phyloP scores from a whole-genome alignment of 108 stramenopile species.

The Pseudonitzschia multistriata region DNA sequence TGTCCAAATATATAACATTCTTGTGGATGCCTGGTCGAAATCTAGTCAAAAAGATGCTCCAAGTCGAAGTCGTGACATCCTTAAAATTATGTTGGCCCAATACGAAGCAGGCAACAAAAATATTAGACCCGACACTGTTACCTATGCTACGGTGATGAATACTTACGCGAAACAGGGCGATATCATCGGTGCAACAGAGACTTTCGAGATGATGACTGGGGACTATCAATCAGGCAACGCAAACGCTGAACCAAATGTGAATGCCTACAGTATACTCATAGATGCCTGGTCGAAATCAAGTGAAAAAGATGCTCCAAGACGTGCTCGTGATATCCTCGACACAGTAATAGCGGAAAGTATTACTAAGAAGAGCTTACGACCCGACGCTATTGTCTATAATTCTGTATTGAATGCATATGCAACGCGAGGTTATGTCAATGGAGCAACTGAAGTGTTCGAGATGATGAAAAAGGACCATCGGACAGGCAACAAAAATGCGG shows the following conservation, averaged over 20 bases:
- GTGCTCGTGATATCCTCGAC: not conserved
- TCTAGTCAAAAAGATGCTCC: not conserved
- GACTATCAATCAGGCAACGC: slow-evolving; percentile 22
- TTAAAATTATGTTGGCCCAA: not conserved
- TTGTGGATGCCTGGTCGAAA: slow-evolving; percentile 16
- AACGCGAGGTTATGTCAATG: not conserved
- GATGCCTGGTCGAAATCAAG: slow-evolving; percentile 14
- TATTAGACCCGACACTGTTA: not conserved
- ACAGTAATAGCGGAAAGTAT: not conserved
- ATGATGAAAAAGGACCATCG: slow-evolving; percentile 38
- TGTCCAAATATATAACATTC: slow-evolving; percentile 25
- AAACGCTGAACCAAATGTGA: slow-evolving; percentile 18
- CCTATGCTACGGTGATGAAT: slow-evolving; percentile 8
- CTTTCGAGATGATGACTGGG: slow-evolving; percentile 42
- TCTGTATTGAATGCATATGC: not conserved
- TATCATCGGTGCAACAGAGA: slow-evolving; percentile 21
- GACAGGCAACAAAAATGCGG: slow-evolving; percentile 9
- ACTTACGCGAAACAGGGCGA: not conserved
- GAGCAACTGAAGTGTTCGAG: slow-evolving; percentile 35
- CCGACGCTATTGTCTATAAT: not conserved
- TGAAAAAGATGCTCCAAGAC: not conserved
- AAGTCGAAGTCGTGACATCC: not conserved
- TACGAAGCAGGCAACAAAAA: not conserved
- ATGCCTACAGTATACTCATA: slow-evolving; percentile 28
- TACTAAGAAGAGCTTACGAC: not conserved